A percentile compares a stretch with the other conserved stretches of the same genome.
Conservation (phyloP, 148 eudicot species). For the Vaccinium myrtillus region DNA sequence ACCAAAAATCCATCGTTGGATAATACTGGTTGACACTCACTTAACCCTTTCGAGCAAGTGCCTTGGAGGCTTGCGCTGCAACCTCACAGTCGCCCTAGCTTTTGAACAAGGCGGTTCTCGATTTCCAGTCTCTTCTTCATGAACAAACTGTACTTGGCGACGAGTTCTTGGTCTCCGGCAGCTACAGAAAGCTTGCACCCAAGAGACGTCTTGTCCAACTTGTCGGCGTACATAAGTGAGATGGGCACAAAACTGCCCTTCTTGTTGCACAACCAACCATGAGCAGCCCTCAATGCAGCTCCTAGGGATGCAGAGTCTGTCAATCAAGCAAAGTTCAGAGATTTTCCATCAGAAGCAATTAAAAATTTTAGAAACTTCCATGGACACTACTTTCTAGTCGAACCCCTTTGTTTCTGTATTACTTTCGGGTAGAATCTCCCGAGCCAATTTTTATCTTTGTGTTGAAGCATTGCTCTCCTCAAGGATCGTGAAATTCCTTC, state of each 20-base stretch:
- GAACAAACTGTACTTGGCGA: slow-evolving; percentile 54
- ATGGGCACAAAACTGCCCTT: slow-evolving; percentile 73
- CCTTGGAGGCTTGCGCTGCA: background rate
- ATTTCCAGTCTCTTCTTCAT: slow-evolving; percentile 80
- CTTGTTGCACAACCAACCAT: slow-evolving; percentile 85
- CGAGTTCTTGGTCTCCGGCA: slow-evolving; percentile 68
- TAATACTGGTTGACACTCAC: background rate
- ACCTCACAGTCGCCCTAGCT: slow-evolving; percentile 57
- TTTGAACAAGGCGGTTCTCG: slow-evolving; percentile 66
- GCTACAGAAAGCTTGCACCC: slow-evolving; percentile 57
- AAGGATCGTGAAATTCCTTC: too few species aligned
- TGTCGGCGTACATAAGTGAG: slow-evolving; percentile 56
- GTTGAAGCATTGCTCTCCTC: background rate
- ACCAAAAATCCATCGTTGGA: background rate
- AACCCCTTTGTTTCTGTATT: too few species aligned
- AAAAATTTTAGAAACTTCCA: background rate
- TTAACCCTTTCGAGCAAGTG: background rate
- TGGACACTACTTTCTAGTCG: background rate
- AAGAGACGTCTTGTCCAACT: slow-evolving; percentile 60
- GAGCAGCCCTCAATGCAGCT: slow-evolving; percentile 90
- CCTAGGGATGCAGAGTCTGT: slow-evolving; percentile 89
- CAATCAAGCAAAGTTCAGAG: background rate
- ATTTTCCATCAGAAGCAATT: background rate
- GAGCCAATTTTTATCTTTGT: background rate
- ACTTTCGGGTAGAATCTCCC: background rate